Evolutionary conservation across 23 red algal species (phyloP).

Genomic region (Gracilaria caudata): DNA sequence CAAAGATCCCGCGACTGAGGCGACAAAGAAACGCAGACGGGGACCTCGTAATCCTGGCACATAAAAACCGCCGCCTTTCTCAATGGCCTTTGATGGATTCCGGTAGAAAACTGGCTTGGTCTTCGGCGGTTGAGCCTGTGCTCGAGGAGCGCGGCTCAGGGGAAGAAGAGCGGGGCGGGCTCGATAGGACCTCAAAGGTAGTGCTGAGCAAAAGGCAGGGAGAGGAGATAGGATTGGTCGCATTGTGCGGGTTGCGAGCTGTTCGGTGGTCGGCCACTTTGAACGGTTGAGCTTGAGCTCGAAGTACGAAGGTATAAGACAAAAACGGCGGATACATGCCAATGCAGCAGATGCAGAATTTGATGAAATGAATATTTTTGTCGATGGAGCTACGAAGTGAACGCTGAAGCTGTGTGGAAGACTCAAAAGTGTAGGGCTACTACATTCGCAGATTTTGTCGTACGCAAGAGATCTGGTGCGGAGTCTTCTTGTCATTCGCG

Average conservation of each 20-base stretch:
- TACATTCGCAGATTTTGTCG: no score
- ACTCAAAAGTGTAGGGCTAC: no score
- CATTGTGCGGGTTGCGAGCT: neutral
- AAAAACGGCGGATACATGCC: no score
- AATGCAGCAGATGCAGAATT: no score
- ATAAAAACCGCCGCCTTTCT: slow-evolving; percentile 96
- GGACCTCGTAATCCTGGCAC: slow-evolving; percentile 86
- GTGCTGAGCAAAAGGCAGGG: neutral
- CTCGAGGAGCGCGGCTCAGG: neutral
- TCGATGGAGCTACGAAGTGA: no score
- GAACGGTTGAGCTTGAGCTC: neutral
- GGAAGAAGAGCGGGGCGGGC: neutral
- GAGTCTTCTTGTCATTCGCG: no score
- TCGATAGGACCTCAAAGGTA: neutral
- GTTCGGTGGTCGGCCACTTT: neutral
- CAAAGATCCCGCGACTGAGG: slow-evolving; percentile 22
- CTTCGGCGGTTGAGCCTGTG: slow-evolving; percentile 29
- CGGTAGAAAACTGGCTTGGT: slow-evolving; percentile 74
- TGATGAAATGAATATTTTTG: no score
- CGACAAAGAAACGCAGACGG: slow-evolving; percentile 66
- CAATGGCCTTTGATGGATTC: slow-evolving; percentile 88
- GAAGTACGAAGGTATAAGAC: no score
- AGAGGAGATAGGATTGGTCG: neutral
- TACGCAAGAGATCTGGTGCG: no score
- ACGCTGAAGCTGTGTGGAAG: no score